phyloP scores from a whole-genome alignment of 495 filamentous ascomycete genomes.

The Aspergillus nidulans region DNA sequence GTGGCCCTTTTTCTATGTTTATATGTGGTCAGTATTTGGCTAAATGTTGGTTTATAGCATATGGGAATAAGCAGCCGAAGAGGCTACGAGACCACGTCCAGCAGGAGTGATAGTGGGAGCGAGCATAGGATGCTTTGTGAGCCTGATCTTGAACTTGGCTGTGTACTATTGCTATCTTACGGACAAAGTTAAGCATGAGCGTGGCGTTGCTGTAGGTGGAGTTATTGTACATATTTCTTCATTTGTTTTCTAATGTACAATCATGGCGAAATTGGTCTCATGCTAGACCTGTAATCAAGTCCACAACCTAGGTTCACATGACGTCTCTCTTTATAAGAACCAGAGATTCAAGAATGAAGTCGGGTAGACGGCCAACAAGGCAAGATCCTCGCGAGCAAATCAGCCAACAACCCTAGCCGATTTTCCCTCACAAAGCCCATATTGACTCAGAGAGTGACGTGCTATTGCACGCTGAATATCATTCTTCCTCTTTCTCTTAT shows the following conservation, averaged over 20 bases:
- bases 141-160: background rate
- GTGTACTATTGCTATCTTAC: no score
- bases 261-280: no score
- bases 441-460: no score
- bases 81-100: slow-evolving; percentile 1
- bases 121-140: background rate
- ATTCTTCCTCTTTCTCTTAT: slow-evolving; percentile 12
- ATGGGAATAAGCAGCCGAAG: slow-evolving; percentile 23
- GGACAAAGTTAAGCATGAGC: background rate
- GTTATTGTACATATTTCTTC: background rate
- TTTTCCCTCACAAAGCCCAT: background rate
- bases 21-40: slow-evolving; percentile 6
- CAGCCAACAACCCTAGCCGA: no score
- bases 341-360: no score
- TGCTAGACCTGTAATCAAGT: background rate
- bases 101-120: background rate
- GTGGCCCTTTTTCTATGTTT: background rate
- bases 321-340: no score
- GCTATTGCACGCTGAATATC: no score
- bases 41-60: slow-evolving; percentile 12
- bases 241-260: no score
- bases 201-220: background rate
- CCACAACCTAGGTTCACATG: no score
- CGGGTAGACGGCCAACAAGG: no score
- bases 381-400: no score